These are phyloP conservation scores for Amylostereum areolatum DNA, from an alignment of 1,284 basidiomycete genomes.

Conservation along the genomic window DNA sequence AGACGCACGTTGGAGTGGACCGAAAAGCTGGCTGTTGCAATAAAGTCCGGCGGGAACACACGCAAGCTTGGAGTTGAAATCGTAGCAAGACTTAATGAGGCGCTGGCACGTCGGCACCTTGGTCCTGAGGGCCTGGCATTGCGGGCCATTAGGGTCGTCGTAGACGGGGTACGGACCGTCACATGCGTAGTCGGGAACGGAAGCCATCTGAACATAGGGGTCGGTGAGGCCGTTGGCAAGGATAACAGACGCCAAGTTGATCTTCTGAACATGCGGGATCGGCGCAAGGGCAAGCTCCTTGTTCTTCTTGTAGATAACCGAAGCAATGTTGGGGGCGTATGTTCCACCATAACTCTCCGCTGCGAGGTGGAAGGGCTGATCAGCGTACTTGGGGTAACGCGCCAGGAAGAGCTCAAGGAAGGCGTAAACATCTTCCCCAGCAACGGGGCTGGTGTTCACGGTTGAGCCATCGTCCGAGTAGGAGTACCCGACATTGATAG, in stretches of 20 bases:
- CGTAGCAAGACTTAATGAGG: constrained; percentile 61
- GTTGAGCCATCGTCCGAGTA: constrained; percentile 69
- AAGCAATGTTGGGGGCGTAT: constrained; percentile 76
- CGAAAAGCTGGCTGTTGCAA: constrained; percentile 54
- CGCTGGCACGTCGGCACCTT: constrained; percentile 71
- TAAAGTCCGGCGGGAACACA: constrained; percentile 61
- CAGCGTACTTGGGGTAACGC: constrained; percentile 64
- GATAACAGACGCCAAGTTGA: constrained; percentile 76
- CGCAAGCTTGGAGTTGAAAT: constrained; percentile 47
- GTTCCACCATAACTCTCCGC: constrained; percentile 80
- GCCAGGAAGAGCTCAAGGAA: constrained; percentile 86
- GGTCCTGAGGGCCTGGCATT: constrained; percentile 56
- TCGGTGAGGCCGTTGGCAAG: constrained; percentile 83
- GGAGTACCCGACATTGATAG: constrained; percentile 85
- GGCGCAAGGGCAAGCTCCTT: constrained; percentile 40
- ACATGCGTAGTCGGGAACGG: constrained; percentile 80
- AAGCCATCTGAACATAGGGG: constrained; percentile 67
- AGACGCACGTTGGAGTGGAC: constrained; percentile 53
- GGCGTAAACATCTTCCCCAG: constrained; percentile 82
- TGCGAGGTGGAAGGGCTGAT: constrained; percentile 63
- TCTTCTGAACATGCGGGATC: constrained; percentile 38
- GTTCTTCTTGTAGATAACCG: constrained; percentile 73
- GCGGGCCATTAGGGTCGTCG: constrained; percentile 59
- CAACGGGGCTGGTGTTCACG: constrained; percentile 68
- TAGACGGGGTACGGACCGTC: constrained; percentile 72